A percentile compares a stretch with the other conserved stretches of the same genome.
Conservation (phyloP, 2,329 filamentous ascomycete genomes). For the Talaromyces atroroseus region DNA sequence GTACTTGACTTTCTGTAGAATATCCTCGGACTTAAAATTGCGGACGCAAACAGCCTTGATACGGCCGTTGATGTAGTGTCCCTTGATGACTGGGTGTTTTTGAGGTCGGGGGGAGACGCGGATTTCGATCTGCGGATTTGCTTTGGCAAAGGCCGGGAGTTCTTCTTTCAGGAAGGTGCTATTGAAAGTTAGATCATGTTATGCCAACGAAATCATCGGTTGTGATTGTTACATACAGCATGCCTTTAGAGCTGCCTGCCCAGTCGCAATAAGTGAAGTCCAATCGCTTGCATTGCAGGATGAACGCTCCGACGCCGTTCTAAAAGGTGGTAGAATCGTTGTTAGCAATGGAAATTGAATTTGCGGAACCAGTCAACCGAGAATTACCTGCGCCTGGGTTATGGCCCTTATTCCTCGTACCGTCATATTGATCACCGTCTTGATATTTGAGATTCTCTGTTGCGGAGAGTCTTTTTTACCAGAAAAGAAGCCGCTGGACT, state of each 20-base stretch:
- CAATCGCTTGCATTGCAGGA: conserved; percentile 92
- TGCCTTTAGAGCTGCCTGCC: conserved; percentile 86
- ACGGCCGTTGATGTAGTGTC: conserved; percentile 86
- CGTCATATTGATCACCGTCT: conserved; percentile 33
- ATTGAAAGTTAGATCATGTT: conserved; percentile 11
- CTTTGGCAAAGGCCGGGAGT: conserved; percentile 70
- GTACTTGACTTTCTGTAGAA: conserved; percentile 66
- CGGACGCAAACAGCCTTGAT: conserved; percentile 82
- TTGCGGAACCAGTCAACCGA: not conserved
- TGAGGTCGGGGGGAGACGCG: conserved; percentile 82
- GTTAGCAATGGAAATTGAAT: not conserved
- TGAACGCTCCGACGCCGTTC: conserved; percentile 96
- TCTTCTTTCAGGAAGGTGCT: conserved; percentile 76
- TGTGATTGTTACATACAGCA: conserved; percentile 62
- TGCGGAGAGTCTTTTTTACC: not conserved
- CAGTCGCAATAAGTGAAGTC: conserved; percentile 98
- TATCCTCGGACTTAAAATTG: conserved; percentile 74
- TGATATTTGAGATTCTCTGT: not conserved
- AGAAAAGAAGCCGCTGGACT: conserved; percentile 1
- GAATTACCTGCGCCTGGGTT: conserved; percentile 51
- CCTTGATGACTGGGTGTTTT: conserved; percentile 82
- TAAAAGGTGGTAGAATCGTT: conserved; percentile 33
- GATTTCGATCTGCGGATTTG: conserved; percentile 86
- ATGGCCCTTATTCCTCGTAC: conserved; percentile 48
- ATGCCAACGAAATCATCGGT: too few species aligned